Evolutionary conservation across 192 early-diverging fungal species (phyloP).

Genomic region (Podila epigama): DNA sequence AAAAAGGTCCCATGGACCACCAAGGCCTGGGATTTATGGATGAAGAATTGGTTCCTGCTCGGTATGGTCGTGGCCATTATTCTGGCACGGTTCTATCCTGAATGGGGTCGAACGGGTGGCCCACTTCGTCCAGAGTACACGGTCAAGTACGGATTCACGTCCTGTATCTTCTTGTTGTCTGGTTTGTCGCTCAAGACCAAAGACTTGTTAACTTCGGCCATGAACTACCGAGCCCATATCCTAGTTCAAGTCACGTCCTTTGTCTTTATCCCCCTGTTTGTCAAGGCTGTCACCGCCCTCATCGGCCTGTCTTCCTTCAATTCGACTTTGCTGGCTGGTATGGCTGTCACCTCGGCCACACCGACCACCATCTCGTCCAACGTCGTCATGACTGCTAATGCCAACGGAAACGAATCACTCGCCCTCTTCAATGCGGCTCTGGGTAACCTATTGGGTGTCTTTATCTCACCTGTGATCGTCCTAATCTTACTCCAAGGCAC

Average conservation of each 20-base stretch:
- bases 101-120: conserved; percentile 62
- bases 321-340: conserved; percentile 61
- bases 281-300: conserved; percentile 62
- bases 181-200: conserved; percentile 67
- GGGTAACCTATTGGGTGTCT: conserved; percentile 68
- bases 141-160: conserved; percentile 70
- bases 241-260: conserved; percentile 68
- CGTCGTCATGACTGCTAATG: conserved; percentile 78
- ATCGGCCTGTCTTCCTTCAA: conserved; percentile 60
- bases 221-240: conserved; percentile 67
- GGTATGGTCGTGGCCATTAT: conserved; percentile 68
- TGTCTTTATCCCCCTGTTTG: conserved; percentile 66
- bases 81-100: conserved; percentile 66
- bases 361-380: conserved; percentile 82
- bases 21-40: conserved; percentile 52
- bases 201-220: conserved; percentile 58
- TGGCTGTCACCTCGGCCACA: conserved; percentile 68
- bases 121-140: conserved; percentile 66
- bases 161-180: conserved; percentile 69
- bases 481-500: conserved; percentile 25
- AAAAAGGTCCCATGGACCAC: conserved; percentile 16
- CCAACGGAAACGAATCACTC: conserved; percentile 70
- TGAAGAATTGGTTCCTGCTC: conserved; percentile 68
- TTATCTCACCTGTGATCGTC: conserved; percentile 43
- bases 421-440: conserved; percentile 73